These are phyloP conservation scores for Obelidium mucronatum DNA, from an alignment of 192 early-diverging fungal genomes.

Conservation along the genomic window DNA sequence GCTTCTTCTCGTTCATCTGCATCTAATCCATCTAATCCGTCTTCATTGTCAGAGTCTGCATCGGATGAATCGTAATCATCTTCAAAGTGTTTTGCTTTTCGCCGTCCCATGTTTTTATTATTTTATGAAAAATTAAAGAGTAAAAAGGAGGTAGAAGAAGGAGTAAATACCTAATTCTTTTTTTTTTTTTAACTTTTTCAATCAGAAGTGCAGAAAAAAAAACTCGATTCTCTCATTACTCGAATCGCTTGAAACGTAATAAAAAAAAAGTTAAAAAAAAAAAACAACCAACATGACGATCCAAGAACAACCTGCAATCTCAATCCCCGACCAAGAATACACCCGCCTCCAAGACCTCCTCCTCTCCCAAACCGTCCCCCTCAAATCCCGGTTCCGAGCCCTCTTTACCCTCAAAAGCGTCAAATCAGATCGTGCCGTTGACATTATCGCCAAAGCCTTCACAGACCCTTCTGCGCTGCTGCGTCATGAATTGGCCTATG, in stretches of 20 bases:
- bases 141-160: no score
- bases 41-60: slow-evolving; percentile 43
- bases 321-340: slow-evolving; percentile 23
- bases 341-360: slow-evolving; percentile 37
- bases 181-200: no score
- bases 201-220: no score
- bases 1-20: slow-evolving; percentile 63
- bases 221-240: no score
- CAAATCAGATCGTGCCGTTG: slow-evolving; percentile 72
- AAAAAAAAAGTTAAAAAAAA: no score
- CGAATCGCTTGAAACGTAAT: no score
- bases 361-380: slow-evolving; percentile 46
- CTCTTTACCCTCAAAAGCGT: slow-evolving; percentile 92
- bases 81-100: neutral
- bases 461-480: slow-evolving; percentile 85
- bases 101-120: slow-evolving; percentile 15
- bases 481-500: slow-evolving; percentile 97
- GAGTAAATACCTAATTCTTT: no score
- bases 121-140: no score
- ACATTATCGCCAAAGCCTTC: slow-evolving; percentile 85
- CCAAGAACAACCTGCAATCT: no score
- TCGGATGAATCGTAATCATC: slow-evolving; percentile 32
- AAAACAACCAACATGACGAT: no score
- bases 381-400: slow-evolving; percentile 89
- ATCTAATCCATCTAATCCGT: slow-evolving; percentile 38